These are phyloP conservation scores for Filobasidium uniguttulatum DNA, from an alignment of 1,284 basidiomycete species.

Conservation along the genomic window DNA sequence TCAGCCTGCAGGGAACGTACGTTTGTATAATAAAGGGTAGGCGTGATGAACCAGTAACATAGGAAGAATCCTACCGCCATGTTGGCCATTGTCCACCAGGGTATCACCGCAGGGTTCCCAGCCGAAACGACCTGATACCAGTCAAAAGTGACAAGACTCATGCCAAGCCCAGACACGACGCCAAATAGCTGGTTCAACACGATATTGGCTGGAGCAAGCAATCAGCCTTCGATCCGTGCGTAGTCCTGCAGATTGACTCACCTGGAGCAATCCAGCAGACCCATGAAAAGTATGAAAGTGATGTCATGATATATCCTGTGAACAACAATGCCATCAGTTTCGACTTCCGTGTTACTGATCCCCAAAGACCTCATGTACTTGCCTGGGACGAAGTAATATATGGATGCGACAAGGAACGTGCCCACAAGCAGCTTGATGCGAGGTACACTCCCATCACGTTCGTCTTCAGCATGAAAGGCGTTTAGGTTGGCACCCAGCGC, in stretches of 20 bases:
- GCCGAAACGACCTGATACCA: slow-evolving; percentile 88
- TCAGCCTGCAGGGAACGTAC: no score
- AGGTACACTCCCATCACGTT: slow-evolving; percentile 52
- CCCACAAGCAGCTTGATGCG: slow-evolving; percentile 67
- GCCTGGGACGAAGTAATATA: slow-evolving; percentile 84
- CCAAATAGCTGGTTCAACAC: slow-evolving; percentile 89
- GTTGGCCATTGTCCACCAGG: slow-evolving; percentile 96
- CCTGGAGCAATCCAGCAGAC: slow-evolving; percentile 82
- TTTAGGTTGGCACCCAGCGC: slow-evolving; percentile 85
- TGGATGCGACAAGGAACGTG: slow-evolving; percentile 49
- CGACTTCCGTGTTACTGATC: not conserved
- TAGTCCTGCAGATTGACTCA: slow-evolving; percentile 13
- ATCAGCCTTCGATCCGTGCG: no score
- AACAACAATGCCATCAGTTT: no score
- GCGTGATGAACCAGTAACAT: slow-evolving; percentile 82
- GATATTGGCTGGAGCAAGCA: slow-evolving; percentile 47
- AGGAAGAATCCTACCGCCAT: slow-evolving; percentile 73
- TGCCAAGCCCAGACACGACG: slow-evolving; percentile 64
- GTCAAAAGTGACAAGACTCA: slow-evolving; percentile 85
- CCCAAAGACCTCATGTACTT: no score
- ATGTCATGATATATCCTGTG: slow-evolving; percentile 73
- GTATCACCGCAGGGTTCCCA: slow-evolving; percentile 77
- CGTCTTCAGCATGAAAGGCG: slow-evolving; percentile 88
- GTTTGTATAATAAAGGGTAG: slow-evolving; percentile 83
- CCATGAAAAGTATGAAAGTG: slow-evolving; percentile 74